Conservation (phyloP, 495 filamentous ascomycete species). For the Penicillium chermesinum region DNA sequence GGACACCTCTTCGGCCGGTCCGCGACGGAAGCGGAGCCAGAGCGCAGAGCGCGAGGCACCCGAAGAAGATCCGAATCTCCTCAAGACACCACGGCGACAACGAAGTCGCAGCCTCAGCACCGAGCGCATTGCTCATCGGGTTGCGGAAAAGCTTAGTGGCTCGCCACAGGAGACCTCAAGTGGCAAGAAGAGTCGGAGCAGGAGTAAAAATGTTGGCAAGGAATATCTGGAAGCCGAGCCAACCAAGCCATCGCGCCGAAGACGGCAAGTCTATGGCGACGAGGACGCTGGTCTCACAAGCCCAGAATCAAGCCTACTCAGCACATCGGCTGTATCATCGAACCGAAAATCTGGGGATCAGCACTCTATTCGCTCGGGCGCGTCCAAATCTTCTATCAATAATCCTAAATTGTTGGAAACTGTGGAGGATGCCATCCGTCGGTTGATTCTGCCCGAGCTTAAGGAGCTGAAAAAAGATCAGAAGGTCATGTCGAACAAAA, state of each 20-base stretch:
- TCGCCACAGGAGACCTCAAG: conserved; percentile 42
- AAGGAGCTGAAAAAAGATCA: conserved; percentile 87
- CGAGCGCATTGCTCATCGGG: conserved; percentile 66
- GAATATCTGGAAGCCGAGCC: conserved; percentile 54
- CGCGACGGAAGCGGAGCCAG: conserved; percentile 52
- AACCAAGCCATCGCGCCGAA: conserved; percentile 51
- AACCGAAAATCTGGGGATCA: conserved; percentile 67
- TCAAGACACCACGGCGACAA: conserved; percentile 59
- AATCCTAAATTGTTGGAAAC: conserved; percentile 93
- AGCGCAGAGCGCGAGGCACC: conserved; percentile 48
- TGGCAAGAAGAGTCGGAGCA: conserved; percentile 55
- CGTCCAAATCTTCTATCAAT: conserved; percentile 83
- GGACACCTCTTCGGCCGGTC: conserved; percentile 50
- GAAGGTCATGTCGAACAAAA: conserved; percentile 56
- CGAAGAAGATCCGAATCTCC: conserved; percentile 48
- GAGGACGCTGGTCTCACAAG: conserved; percentile 56
- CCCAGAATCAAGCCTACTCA: conserved; percentile 70
- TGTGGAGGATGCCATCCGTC: conserved; percentile 91
- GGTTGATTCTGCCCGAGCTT: conserved; percentile 86
- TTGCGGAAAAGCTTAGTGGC: conserved; percentile 59
- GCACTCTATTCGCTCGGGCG: conserved; percentile 68
- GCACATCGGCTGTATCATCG: conserved; percentile 62
- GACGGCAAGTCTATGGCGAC: conserved; percentile 56
- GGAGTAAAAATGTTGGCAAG: conserved; percentile 43
- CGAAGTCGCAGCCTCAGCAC: conserved; percentile 69